These are phyloP conservation scores for Calvatia gigantea DNA, from an alignment of 768 basidiomycete genomes.

Conservation along the genomic window DNA sequence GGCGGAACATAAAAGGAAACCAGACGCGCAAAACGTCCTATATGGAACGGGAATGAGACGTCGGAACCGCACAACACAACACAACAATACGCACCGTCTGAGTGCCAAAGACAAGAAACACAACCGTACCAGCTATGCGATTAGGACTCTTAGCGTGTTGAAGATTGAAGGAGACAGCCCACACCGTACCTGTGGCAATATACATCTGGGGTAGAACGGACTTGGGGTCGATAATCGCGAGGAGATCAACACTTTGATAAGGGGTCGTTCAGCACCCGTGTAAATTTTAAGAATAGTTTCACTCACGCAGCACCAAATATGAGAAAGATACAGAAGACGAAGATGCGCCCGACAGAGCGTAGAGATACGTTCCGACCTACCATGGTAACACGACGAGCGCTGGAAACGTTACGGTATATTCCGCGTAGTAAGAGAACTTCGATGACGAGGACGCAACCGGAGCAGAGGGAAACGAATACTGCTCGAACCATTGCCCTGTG, in stretches of 20 bases:
- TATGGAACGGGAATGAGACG: background rate
- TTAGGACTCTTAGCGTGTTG: background rate
- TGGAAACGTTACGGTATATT: conserved; percentile 25
- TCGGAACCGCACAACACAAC: background rate
- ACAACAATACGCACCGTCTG: background rate
- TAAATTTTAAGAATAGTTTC: background rate
- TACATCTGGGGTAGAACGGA: conserved; percentile 28
- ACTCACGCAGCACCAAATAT: conserved; percentile 29
- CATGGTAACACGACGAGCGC: conserved; percentile 14
- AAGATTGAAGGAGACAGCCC: no score
- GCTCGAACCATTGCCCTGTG: conserved; percentile 11
- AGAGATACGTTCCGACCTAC: conserved; percentile 18
- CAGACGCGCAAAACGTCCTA: background rate
- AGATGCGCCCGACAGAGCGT: conserved; percentile 25
- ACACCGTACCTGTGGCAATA: conserved; percentile 27
- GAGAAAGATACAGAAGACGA: conserved; percentile 30
- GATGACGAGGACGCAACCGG: conserved; percentile 3
- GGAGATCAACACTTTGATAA: conserved; percentile 22
- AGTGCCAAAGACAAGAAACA: conserved; percentile 33
- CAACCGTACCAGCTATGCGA: conserved; percentile 30
- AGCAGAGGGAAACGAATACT: conserved; percentile 24
- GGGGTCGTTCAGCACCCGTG: background rate
- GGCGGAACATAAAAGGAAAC: background rate
- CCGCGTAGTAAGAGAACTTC: background rate
- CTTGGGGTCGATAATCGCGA: conserved; percentile 19